These are phyloP conservation scores for Chloranthus sessilifolius DNA, from an alignment of 164 flowering plant genomes.

Conservation along the genomic window DNA sequence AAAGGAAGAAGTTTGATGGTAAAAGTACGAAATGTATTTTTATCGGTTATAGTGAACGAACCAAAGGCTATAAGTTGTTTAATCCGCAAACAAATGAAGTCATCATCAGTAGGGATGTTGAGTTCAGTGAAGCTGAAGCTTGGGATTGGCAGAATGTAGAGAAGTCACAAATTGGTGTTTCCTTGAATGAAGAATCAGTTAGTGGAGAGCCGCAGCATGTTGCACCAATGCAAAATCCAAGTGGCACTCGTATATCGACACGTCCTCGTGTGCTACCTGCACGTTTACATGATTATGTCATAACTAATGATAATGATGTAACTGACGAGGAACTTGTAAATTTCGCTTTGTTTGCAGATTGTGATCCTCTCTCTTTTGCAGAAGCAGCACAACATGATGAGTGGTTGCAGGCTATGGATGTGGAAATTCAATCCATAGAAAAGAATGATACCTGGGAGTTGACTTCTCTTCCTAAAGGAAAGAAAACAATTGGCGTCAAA, in stretches of 20 bases:
- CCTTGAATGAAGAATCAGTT: too few species aligned
- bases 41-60: neutral
- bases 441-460: slow-evolving; percentile 16
- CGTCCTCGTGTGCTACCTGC: too few species aligned
- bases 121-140: neutral
- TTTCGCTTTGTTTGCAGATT: too few species aligned
- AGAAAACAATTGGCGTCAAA: slow-evolving; percentile 12
- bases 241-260: too few species aligned
- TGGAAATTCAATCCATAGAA: slow-evolving; percentile 13
- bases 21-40: neutral
- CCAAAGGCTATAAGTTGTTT: neutral
- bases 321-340: too few species aligned
- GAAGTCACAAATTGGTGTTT: too few species aligned
- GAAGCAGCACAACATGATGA: too few species aligned
- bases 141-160: neutral
- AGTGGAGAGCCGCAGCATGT: too few species aligned
- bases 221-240: too few species aligned
- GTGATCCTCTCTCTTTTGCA: too few species aligned
- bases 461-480: neutral
- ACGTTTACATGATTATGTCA: too few species aligned
- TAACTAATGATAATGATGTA: too few species aligned
- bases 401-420: neutral
- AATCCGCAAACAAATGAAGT: neutral
- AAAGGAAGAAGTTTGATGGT: neutral
- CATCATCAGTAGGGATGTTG: neutral